Evolutionary conservation across 805 yeast genomes (phyloP), one percentile per base, ranked within the genome.

Genomic region (Yarrowia divulgata): DNA sequence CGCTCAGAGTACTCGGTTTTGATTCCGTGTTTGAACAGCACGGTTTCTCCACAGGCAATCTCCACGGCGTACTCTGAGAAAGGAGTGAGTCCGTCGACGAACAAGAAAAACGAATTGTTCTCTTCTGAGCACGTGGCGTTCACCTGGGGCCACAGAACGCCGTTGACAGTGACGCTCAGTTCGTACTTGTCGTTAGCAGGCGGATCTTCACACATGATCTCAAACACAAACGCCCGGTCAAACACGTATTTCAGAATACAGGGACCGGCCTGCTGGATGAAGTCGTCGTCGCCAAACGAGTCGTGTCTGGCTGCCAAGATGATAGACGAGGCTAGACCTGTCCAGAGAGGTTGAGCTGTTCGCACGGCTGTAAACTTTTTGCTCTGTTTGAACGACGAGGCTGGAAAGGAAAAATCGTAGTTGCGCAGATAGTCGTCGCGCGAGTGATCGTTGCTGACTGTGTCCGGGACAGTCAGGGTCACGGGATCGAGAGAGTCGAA

Each of bases 81-180:
- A 1, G 91, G 90, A 39, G 88, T 85, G 46, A 89, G 78, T 0
- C 92, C 92, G 72, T 87, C 84, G 18, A 89, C 86, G 1, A 87
- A 82, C n/a, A 87, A 81, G 37, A 42, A 32, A 14, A 43, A 32
- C 18, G 49, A 35, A 9, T n/a, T 29, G 50, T 42, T 37, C n/a
- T 66, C 62, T 8, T 66, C 62, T 9, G 42, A 87, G 12, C 66
- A 60, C 19, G 85, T 81, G 0, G 87, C 82, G 23, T 48, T 48
- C 1, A 87, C 86, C 74, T 88, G 91, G 34, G 87, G 84, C 93
- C 93, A 89, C 14, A 85, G 82, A 29, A 88, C 83, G 29, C 91
- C 91, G 73, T 89, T 88, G 5, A 89, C 91, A 8, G 73, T 70
- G 10, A 75, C 77, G 4, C 72, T 55, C 18, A 77, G 62, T n/a